phyloP scores from a whole-genome alignment of 2,329 filamentous ascomycete species.

The Colletotrichum gigasporum region DNA sequence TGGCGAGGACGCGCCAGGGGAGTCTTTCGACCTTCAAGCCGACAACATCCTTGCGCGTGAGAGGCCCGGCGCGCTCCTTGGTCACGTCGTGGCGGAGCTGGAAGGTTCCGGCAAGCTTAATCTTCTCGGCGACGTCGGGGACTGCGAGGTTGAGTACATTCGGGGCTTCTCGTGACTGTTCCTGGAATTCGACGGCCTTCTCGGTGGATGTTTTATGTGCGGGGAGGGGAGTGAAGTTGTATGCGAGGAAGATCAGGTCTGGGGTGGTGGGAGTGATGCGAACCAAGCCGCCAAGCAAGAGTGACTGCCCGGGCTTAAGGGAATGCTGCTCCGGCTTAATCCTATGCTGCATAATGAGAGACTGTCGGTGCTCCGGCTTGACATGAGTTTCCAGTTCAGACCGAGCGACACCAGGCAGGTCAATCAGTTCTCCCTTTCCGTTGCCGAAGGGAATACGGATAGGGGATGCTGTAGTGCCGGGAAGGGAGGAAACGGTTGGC shows the following conservation, averaged over 20 bases:
- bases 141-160: constrained; percentile 71
- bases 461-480: constrained; percentile 93
- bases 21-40: constrained; percentile 73
- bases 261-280: constrained; percentile 81
- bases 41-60: constrained; percentile 71
- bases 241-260: constrained; percentile 76
- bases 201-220: constrained; percentile 81
- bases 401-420: constrained; percentile 86
- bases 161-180: constrained; percentile 64
- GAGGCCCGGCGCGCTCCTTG: constrained; percentile 76
- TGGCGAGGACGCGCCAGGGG: constrained; percentile 81
- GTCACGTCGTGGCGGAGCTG: constrained; percentile 85
- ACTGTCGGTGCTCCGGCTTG: constrained; percentile 68
- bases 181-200: constrained; percentile 81
- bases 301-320: constrained; percentile 79
- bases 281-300: constrained; percentile 87
- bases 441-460: constrained; percentile 92
- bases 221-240: constrained; percentile 83
- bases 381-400: constrained; percentile 78
- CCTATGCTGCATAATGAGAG: constrained; percentile 82
- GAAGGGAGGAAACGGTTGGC: constrained; percentile 85
- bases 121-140: constrained; percentile 65
- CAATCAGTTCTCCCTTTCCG: constrained; percentile 89
- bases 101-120: constrained; percentile 78
- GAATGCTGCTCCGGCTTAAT: constrained; percentile 77